phyloP scores from a whole-genome alignment of 2,329 filamentous ascomycete genomes.

The Aspergillus unguis region DNA sequence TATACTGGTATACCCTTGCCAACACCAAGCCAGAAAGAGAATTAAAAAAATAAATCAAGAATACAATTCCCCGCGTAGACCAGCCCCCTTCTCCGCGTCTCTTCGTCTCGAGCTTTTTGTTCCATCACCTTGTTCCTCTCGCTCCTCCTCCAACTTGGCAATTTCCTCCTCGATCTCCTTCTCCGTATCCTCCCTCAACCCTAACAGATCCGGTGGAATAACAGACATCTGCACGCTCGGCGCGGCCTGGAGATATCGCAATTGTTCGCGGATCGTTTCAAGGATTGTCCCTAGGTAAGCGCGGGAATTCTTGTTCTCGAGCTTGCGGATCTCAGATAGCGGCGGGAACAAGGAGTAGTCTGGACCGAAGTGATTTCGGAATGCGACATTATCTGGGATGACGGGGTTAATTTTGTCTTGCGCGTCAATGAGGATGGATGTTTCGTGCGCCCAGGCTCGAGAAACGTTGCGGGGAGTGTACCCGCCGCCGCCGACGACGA shows the following conservation, averaged over 20 bases:
- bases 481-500: constrained; percentile 90
- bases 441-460: constrained; percentile 95
- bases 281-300: constrained; percentile 74
- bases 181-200: constrained; percentile 49
- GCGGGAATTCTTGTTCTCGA: constrained; percentile 74
- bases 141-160: constrained; percentile 36
- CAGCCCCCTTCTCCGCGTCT: constrained; percentile 35
- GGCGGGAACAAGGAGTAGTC: constrained; percentile 86
- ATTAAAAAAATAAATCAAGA: constrained; percentile 20
- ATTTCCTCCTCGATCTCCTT: constrained; percentile 46
- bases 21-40: constrained; percentile 12
- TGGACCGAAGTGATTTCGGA: constrained; percentile 82
- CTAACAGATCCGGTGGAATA: constrained; percentile 73
- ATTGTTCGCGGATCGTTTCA: constrained; percentile 74
- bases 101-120: constrained; percentile 27
- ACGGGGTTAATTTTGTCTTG: constrained; percentile 66
- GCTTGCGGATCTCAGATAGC: constrained; percentile 65
- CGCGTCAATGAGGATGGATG: constrained; percentile 77
- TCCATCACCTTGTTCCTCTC: constrained; percentile 37
- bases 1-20: not conserved
- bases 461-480: constrained; percentile 97
- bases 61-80: constrained; percentile 37
- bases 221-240: constrained; percentile 82
- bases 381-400: constrained; percentile 77
- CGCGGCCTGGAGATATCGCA: constrained; percentile 78